These are phyloP conservation scores for Coprinopsis strossmayeri DNA, from an alignment of 768 basidiomycete genomes.

Conservation along the genomic window DNA sequence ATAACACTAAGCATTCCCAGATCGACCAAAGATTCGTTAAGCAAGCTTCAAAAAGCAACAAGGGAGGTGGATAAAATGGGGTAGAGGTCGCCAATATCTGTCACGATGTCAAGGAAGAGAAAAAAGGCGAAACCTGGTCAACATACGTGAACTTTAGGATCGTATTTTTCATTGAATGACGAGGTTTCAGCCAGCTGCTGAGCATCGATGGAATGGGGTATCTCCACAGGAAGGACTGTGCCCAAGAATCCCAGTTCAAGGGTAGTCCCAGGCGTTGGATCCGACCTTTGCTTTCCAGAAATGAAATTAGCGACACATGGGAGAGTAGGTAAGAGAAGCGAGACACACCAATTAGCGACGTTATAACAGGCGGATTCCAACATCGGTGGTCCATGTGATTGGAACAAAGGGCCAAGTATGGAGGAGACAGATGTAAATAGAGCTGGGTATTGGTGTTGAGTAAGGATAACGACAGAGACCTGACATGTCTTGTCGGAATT, in stretches of 20 bases:
- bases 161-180: conserved; percentile 44
- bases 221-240: conserved; percentile 60
- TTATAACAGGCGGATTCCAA: conserved; percentile 84
- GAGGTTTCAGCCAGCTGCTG: conserved; percentile 63
- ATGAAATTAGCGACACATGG: conserved; percentile 12
- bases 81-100: conserved; percentile 67
- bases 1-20: conserved; percentile 92
- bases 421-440: conserved; percentile 66
- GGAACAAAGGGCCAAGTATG: conserved; percentile 70
- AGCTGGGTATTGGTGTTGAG: conserved; percentile 75
- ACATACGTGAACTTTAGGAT: conserved; percentile 46
- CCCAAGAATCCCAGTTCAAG: conserved; percentile 84
- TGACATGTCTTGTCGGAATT: conserved; percentile 21
- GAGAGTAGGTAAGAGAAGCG: neutral
- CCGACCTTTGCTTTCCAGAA: conserved; percentile 62
- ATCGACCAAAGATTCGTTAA: conserved; percentile 70
- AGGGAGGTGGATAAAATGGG: conserved; percentile 50
- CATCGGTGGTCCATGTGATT: conserved; percentile 69
- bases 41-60: conserved; percentile 57
- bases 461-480: conserved; percentile 78
- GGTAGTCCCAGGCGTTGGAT: conserved; percentile 58
- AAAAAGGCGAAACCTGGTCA: neutral
- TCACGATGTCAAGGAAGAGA: neutral
- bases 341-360: conserved; percentile 72
- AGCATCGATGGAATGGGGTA: conserved; percentile 63